Base-by-base conservation (phyloP, 2,329 filamentous ascomycete species). In the Bimuria novae-zelandiae region DNA sequence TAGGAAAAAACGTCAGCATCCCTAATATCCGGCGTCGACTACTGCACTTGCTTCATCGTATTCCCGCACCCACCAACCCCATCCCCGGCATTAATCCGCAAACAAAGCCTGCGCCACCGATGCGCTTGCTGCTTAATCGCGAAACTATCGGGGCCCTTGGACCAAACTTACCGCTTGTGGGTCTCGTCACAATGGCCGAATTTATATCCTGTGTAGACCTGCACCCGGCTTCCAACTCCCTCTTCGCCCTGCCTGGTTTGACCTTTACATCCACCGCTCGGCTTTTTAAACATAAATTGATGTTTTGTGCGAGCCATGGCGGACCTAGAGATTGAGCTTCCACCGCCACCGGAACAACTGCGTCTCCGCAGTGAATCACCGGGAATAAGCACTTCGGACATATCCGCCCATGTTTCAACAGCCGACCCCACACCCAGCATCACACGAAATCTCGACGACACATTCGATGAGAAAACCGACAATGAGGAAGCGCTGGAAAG, bases 241-340 rank as follows among this genome's bases (percentile, higher is more conserved):
- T 55, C 46, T 41, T 49, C 47, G 21, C 43, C 54, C 48, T 14
- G 16, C 39, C 50, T 16, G 45, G 32, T 17, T 37, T 6, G 8
- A 11, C 35, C 21, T 36, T 12, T 10, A 10, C 17, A 7, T 14
- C 40, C 27, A 36, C 23, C 19, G 7, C 33, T 27, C n/a, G 35
- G 30, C n/a, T 60, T 37, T 51, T 27, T 19, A 8, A 21, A 2
- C 16, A 7, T 16, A 14, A n/a, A 7, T 43, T 19, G 16, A 55
- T 57, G 53, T 46, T 37, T 54, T 7, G 3, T 42, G 42, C 37
- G 40, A 48, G 44, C 52, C 41, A 78, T 77, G 75, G 67, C 72
- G 22, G 67, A 65, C 51, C 65, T 72, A 42, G 72, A 76, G 47
- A 64, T 74, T 44, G 65, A 73, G 27, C 61, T 75, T 16, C 71